Percentiles rank a stretch among this genome's conserved stretches.
Evolutionary conservation across 2,329 filamentous ascomycete genomes (phyloP).

Genomic region (Alternaria sp.): DNA sequence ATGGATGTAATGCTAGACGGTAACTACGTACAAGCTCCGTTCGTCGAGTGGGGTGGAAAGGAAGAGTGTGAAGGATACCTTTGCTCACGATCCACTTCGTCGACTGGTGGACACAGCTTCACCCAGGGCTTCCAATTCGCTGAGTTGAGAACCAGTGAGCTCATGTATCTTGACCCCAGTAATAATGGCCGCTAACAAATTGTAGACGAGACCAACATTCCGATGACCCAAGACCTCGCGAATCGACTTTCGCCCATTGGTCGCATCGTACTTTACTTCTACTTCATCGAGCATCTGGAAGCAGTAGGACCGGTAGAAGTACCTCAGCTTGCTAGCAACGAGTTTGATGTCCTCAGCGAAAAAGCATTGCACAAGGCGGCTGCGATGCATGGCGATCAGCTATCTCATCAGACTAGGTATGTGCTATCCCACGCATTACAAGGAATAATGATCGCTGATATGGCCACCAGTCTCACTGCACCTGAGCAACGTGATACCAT

Average conservation of each 20-base stretch:
- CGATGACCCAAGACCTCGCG: not conserved
- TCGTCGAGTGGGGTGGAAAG: not conserved
- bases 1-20: slow-evolving; percentile 4
- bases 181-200: not conserved
- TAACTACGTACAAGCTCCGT: slow-evolving; percentile 4
- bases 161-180: no score
- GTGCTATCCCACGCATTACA: not conserved
- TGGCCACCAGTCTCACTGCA: not conserved
- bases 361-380: not conserved
- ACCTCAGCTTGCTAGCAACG: not conserved
- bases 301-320: not conserved
- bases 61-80: slow-evolving; percentile 4
- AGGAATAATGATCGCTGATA: not conserved
- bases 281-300: slow-evolving; percentile 2
- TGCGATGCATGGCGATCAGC: not conserved
- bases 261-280: slow-evolving; percentile 1
- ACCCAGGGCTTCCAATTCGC: not conserved
- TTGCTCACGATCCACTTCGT: not conserved
- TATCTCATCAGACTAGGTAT: not conserved
- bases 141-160: not conserved
- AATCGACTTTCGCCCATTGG: not conserved
- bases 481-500: not conserved
- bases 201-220: not conserved
- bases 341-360: not conserved
- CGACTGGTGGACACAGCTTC: not conserved